Percentiles rank a stretch among this genome's conserved stretches.
Conservation (phyloP, 129 eudicot species). For the Centaurea solstitialis region DNA sequence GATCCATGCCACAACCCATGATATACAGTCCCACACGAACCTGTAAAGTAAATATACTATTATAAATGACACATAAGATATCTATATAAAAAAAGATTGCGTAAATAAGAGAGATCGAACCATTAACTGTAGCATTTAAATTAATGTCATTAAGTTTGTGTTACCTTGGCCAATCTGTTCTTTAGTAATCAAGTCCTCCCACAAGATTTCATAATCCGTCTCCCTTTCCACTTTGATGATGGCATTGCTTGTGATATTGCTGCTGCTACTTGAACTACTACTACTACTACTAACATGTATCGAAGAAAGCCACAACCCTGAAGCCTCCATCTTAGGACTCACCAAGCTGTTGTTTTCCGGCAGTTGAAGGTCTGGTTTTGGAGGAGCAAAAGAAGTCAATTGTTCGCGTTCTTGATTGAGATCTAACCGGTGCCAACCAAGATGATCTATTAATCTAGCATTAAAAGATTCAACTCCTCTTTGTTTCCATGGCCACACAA, state of each 20-base stretch:
- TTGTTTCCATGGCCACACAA: constrained; percentile 72
- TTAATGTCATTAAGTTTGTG: not conserved
- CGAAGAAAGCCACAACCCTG: constrained; percentile 27
- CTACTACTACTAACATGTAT: constrained; percentile 55
- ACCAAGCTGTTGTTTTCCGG: not conserved
- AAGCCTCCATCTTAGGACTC: constrained; percentile 4
- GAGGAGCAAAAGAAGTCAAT: not conserved
- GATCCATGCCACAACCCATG: constrained; percentile 91
- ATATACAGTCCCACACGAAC: constrained; percentile 86
- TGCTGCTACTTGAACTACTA: constrained; percentile 65
- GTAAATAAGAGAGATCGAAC: not conserved
- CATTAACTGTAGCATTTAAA: too few species aligned
- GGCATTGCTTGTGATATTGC: constrained; percentile 47
- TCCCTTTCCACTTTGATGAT: constrained; percentile 50
- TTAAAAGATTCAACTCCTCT: constrained; percentile 1
- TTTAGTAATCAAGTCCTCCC: constrained; percentile 75
- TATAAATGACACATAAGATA: not conserved
- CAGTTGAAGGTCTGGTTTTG: constrained; percentile 3
- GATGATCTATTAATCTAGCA: constrained; percentile 4
- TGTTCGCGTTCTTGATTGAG: constrained; percentile 3
- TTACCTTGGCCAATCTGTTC: constrained; percentile 83
- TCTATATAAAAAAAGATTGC: not conserved
- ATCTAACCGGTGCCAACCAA: constrained; percentile 16
- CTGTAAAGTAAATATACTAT: constrained; percentile 35
- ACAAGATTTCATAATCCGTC: constrained; percentile 65